Evolutionary conservation across 1,139 yeast species (phyloP), one percentile per base, ranked within the genome.

Genomic region (Kodamaea sp.): DNA sequence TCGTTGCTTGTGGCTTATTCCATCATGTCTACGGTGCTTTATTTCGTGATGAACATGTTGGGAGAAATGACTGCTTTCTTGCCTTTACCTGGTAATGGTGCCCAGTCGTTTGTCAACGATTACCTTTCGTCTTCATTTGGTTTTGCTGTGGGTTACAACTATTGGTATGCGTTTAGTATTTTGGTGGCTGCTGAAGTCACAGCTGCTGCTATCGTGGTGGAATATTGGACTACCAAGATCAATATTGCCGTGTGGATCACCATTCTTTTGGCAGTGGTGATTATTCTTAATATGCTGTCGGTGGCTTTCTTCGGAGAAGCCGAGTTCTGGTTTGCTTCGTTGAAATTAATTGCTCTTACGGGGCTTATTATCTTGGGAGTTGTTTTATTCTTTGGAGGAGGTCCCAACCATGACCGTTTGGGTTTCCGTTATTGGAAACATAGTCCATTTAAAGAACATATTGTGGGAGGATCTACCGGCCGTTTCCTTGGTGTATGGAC

Each of bases 391-490:
- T 49, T 50, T 25, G 78, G 78, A 16, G 78, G 78, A 4, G 50
- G 44, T 3, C 52, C 52, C 15, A 35, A 31, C 29, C 55, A 48
- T 29, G 49, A 47, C 37, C 38, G 48, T 27, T 43, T 53, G 38
- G 81, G 82, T 16, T 79, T 66, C 65, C 72, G 80, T 41, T 81
- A 76, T 55, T 82, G 88, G 88, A 68, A 75, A 41, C 55, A 73
- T 35, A 81, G 80, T 7, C 78, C 83, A 0, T 80, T 80, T 51
- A 48, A 51, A 23, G 55, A 63, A 32, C 39, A 55, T 46, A 49
- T 76, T 35, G 58, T 62, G 3, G 50, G 55, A 1, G 86, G 85
- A 9, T 56, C 72, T 21, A 80, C 85, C n/a, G 95, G 94, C 20
- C 41, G 57, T 28, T 67, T 68, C 36, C 56, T 63, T 24, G 60